A percentile compares a stretch with the other conserved stretches of the same genome.
Conservation (phyloP, 306 rosid species). For the Cicer bijugum region DNA sequence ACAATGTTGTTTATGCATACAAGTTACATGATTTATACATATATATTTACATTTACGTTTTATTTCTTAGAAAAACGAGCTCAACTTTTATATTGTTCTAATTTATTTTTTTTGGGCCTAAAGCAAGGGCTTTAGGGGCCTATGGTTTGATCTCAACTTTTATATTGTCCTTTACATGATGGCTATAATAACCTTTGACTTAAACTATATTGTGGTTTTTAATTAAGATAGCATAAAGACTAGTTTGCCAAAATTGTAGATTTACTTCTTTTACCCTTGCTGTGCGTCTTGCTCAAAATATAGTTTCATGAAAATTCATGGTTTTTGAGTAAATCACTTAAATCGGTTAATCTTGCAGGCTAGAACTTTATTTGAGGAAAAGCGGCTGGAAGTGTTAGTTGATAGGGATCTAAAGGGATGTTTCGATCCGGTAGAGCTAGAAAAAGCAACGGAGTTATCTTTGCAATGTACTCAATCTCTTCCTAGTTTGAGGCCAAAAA, state of each 20-base stretch:
- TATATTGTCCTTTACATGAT: not conserved
- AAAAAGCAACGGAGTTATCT: conserved; percentile 70
- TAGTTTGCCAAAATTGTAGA: not conserved
- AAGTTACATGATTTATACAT: no score
- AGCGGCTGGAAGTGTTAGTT: conserved; percentile 69
- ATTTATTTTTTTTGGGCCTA: no score
- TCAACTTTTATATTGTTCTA: no score
- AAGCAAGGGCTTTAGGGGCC: no score
- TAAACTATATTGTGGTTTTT: not conserved
- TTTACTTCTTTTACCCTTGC: no score
- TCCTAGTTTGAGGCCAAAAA: conserved; percentile 85
- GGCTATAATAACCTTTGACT: not conserved
- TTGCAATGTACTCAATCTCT: conserved; percentile 79
- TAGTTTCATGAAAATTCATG: conserved; percentile 15
- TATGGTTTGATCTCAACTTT: no score
- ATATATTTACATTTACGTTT: no score
- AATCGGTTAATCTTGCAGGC: conserved; percentile 59
- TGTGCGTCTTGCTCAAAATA: not conserved
- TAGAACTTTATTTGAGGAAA: conserved; percentile 70
- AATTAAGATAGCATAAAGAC: not conserved
- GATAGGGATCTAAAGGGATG: conserved; percentile 89
- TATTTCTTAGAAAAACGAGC: no score
- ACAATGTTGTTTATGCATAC: no score
- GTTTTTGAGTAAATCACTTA: conserved; percentile 1
- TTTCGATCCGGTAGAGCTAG: conserved; percentile 72